Evolutionary conservation across 805 yeast species (phyloP).

Genomic region (Metschnikowia orientalis): DNA sequence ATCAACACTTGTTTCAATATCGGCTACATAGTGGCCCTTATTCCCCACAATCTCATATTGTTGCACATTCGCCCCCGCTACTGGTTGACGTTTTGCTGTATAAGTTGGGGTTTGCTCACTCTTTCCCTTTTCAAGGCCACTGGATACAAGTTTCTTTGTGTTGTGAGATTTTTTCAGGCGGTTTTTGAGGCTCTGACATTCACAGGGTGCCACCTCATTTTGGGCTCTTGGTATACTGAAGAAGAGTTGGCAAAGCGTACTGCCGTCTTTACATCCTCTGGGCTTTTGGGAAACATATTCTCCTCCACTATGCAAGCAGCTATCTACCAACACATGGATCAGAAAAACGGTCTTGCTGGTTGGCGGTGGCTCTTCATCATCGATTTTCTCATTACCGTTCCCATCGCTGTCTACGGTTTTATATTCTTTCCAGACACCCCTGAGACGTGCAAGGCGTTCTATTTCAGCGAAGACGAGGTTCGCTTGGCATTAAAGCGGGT

Average conservation of each 20-base stretch:
- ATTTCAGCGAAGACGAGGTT: constrained; percentile 31
- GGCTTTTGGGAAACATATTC: constrained; percentile 51
- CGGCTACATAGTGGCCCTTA: constrained; percentile 58
- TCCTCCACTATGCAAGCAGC: constrained; percentile 56
- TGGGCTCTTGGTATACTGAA: constrained; percentile 51
- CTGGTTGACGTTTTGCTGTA: constrained; percentile 51
- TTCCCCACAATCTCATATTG: constrained; percentile 56
- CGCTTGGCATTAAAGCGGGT: constrained; percentile 10
- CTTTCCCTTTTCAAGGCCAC: constrained; percentile 47
- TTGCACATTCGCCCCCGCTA: constrained; percentile 51
- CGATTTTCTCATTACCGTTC: constrained; percentile 55
- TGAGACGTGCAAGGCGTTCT: constrained; percentile 31
- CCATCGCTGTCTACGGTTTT: constrained; percentile 53
- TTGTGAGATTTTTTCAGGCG: constrained; percentile 57
- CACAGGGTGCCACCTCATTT: constrained; percentile 49
- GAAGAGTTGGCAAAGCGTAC: constrained; percentile 47
- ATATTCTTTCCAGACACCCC: constrained; percentile 58
- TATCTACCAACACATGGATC: constrained; percentile 44
- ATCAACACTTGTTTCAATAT: constrained; percentile 54
- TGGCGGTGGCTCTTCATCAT: constrained; percentile 69
- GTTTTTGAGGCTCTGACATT: constrained; percentile 57
- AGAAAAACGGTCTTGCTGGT: constrained; percentile 48
- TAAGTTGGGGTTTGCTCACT: constrained; percentile 55
- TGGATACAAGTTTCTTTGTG: constrained; percentile 48
- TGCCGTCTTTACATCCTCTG: constrained; percentile 53